Evolutionary conservation across 1,284 basidiomycete species (phyloP).

Genomic region (Naganishia sp.): DNA sequence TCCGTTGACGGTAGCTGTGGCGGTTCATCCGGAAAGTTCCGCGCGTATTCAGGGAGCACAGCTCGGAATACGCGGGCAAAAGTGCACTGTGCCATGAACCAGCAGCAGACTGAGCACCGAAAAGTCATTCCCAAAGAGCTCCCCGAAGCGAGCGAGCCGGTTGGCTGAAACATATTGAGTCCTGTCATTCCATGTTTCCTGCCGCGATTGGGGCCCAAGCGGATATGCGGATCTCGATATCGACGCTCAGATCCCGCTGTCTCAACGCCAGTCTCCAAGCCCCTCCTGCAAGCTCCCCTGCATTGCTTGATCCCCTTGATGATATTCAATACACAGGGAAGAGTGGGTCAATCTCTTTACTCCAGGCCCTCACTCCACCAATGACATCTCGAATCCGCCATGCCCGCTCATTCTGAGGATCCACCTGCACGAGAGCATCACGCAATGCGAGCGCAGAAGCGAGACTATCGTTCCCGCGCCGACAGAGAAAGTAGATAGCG

Average conservation of each 20-base stretch:
- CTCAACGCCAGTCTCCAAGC: background rate
- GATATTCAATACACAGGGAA: conserved; percentile 72
- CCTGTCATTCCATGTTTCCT: too few relatives aligned
- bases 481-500: conserved; percentile 69
- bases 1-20: too few relatives aligned
- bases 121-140: too few relatives aligned
- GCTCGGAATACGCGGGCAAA: too few relatives aligned
- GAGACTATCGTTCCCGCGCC: conserved; percentile 91
- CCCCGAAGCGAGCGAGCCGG: too few relatives aligned
- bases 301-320: conserved; percentile 21
- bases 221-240: too few relatives aligned
- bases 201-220: too few relatives aligned
- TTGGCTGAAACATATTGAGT: too few relatives aligned
- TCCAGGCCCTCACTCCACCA: conserved; percentile 78
- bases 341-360: conserved; percentile 64
- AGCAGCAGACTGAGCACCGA: too few relatives aligned
- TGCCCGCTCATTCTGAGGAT: background rate
- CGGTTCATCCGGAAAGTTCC: too few relatives aligned
- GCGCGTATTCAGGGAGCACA: too few relatives aligned
- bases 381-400: conserved; percentile 67
- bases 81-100: too few relatives aligned
- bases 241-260: background rate
- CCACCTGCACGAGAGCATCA: conserved; percentile 38
- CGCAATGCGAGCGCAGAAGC: conserved; percentile 72
- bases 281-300: background rate